Base-by-base conservation (phyloP, 805 yeast genomes). In the Yarrowia yakushimensis region DNA sequence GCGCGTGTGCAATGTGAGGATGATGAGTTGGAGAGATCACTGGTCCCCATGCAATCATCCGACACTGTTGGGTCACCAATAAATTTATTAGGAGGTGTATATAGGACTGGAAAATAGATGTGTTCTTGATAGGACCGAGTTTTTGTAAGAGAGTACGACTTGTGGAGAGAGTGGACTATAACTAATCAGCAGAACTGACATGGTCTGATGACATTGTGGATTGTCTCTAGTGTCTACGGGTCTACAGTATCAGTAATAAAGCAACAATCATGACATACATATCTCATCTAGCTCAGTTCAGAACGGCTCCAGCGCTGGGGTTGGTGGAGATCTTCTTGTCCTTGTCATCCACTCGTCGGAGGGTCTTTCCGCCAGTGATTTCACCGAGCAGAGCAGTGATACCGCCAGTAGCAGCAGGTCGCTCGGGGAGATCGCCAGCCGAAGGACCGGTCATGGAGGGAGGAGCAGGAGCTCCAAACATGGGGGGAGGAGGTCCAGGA, bases 391-490 rank as follows among this genome's bases (percentile, higher is more conserved):
- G 65, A 12, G 64, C 63, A 9, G 68, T 57, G 31, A 69, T 60
- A 6, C 73, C 73, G 5, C 72, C 66, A 11, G 74, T 67, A 8
- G 43, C 33, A 25, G 42, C 25, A 67, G 69, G 73, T 9, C 42
- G 30, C 37, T 30, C 45, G 63, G 60, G 28, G 37, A 45, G 27
- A 62, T 52, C 2, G 69, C 64, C 36, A 67, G 63, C 18, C 73
- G 65, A n/a, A 76, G 71, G 11, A 73, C 67, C 59, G 2, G 57
- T 48, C 23, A 75, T 68, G 10, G 77, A 66, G 6, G 72, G 65
- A 13, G 71, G 67, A 13, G 71, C 69, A 11, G 79, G 74, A 8
- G 77, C 70, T 10, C 74, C 71, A 28, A 75, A 71, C 30, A 77
- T 70, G 7, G 72, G 68, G 9, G 74, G 70, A 30, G 76, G 69